Conservation (phyloP, 257 asterid genomes). For the Misopates orontium region DNA sequence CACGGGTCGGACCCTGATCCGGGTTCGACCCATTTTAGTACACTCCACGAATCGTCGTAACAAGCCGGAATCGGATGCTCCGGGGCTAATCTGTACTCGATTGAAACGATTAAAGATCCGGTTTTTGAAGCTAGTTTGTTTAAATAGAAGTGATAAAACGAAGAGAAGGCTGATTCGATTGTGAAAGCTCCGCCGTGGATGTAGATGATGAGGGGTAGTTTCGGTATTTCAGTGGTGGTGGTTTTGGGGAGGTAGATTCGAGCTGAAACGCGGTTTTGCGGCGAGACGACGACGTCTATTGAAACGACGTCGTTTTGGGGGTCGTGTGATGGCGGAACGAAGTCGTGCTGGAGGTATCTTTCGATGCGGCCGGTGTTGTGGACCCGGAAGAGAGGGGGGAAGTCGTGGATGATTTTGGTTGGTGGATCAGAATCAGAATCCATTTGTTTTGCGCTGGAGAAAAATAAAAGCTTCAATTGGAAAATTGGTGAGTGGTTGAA, state of each 20-base stretch:
- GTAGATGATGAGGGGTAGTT: slow-evolving; percentile 65
- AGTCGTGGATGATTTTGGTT: slow-evolving; percentile 34
- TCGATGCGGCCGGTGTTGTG: slow-evolving; percentile 54
- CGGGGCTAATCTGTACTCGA: slow-evolving; percentile 73
- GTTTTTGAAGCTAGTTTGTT: slow-evolving; percentile 52
- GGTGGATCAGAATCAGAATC: too few relatives aligned
- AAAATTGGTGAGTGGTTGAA: too few relatives aligned
- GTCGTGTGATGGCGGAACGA: slow-evolving; percentile 52
- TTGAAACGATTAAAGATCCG: slow-evolving; percentile 49
- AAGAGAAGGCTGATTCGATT: slow-evolving; percentile 59
- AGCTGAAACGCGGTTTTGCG: slow-evolving; percentile 43
- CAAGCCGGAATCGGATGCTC: slow-evolving; percentile 69
- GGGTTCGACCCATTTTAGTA: slow-evolving; percentile 51
- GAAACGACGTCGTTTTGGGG: slow-evolving; percentile 47
- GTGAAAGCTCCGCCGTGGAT: slow-evolving; percentile 81
- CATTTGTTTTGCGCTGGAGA: too few relatives aligned
- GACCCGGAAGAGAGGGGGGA: slow-evolving; percentile 48
- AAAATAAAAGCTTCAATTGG: too few relatives aligned
- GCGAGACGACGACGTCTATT: slow-evolving; percentile 52
- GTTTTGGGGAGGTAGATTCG: slow-evolving; percentile 60
- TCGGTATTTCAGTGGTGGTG: slow-evolving; percentile 13
- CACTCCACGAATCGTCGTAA: slow-evolving; percentile 66
- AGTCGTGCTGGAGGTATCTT: slow-evolving; percentile 19
- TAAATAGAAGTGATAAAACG: slow-evolving; percentile 45
- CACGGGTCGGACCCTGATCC: slow-evolving; percentile 56